Percentiles rank a stretch among this genome's conserved stretches.
These are phyloP conservation scores for Monosporascus sp. DNA, from an alignment of 2,329 filamentous ascomycete genomes.

Conservation along the genomic window DNA sequence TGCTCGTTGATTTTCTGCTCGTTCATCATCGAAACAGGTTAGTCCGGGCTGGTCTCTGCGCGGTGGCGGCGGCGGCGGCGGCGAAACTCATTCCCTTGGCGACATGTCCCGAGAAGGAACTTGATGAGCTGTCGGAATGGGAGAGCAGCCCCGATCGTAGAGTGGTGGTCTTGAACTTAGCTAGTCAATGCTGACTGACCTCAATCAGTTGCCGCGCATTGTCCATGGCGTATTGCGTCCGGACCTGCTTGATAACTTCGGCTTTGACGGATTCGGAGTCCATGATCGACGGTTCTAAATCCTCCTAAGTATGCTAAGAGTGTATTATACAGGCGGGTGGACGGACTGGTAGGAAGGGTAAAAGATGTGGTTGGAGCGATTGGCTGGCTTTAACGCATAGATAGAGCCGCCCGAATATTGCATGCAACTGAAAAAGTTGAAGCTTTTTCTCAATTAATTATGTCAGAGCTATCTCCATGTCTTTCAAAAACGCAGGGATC, in stretches of 20 bases:
- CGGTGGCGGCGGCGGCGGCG: no score
- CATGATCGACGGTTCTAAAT: slow-evolving; percentile 34
- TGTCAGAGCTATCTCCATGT: neutral
- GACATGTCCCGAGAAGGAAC: no score
- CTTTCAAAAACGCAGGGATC: neutral
- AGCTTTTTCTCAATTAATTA: neutral
- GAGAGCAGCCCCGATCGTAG: no score
- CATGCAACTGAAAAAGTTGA: neutral
- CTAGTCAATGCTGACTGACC: slow-evolving; percentile 31
- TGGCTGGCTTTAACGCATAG: neutral
- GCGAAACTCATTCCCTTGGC: no score
- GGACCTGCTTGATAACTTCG: slow-evolving; percentile 60
- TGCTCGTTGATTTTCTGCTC: slow-evolving; percentile 71
- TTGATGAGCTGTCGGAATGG: no score
- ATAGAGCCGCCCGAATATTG: neutral
- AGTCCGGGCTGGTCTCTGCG: no score
- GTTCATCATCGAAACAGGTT: no score
- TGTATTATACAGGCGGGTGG: neutral
- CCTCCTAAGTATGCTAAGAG: no score
- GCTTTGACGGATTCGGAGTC: slow-evolving; percentile 54
- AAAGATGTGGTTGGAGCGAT: neutral
- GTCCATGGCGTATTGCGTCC: slow-evolving; percentile 57
- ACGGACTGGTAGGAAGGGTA: neutral
- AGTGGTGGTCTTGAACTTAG: no score
- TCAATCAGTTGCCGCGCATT: slow-evolving; percentile 68